Evolutionary conservation across 2,329 filamentous ascomycete species (phyloP).

Genomic region (Diaporthe ilicicola): DNA sequence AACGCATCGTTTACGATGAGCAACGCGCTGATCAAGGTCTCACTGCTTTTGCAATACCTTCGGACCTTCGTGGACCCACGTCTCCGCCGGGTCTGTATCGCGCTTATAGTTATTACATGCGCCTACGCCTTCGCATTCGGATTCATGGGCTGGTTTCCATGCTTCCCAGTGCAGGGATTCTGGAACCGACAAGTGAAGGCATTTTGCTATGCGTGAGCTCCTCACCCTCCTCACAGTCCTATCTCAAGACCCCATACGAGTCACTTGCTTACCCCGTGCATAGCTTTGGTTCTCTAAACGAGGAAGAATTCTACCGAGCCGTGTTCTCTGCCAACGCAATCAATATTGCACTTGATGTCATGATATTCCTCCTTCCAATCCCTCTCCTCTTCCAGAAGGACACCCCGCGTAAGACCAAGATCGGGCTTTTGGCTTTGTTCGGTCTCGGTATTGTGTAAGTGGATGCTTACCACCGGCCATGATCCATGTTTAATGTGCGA

Average conservation of each 20-base stretch:
- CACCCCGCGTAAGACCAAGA: slow-evolving; percentile 41
- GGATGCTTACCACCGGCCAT: not conserved
- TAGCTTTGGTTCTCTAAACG: slow-evolving; percentile 42
- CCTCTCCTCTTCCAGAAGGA: slow-evolving; percentile 41
- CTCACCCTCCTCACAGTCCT: not conserved
- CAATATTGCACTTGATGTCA: slow-evolving; percentile 43
- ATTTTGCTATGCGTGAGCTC: slow-evolving; percentile 6
- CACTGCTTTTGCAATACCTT: slow-evolving; percentile 35
- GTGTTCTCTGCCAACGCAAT: slow-evolving; percentile 41
- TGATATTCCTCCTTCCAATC: slow-evolving; percentile 44
- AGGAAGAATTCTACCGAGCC: slow-evolving; percentile 38
- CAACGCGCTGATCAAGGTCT: slow-evolving; percentile 36
- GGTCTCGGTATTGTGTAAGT: slow-evolving; percentile 43
- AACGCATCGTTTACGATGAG: slow-evolving; percentile 35
- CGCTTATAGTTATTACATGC: slow-evolving; percentile 31
- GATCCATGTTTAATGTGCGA: not conserved
- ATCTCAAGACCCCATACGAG: not conserved
- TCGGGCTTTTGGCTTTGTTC: slow-evolving; percentile 41
- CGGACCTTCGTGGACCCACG: slow-evolving; percentile 29
- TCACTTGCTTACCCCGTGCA: slow-evolving; percentile 27
- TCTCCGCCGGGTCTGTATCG: slow-evolving; percentile 28
- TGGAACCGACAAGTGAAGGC: slow-evolving; percentile 30
- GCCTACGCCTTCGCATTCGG: slow-evolving; percentile 36
- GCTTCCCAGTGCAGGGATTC: slow-evolving; percentile 37
- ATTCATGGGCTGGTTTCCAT: slow-evolving; percentile 40